Base-by-base conservation (phyloP, 305 asterid species). In the Rubia tinctorum region DNA sequence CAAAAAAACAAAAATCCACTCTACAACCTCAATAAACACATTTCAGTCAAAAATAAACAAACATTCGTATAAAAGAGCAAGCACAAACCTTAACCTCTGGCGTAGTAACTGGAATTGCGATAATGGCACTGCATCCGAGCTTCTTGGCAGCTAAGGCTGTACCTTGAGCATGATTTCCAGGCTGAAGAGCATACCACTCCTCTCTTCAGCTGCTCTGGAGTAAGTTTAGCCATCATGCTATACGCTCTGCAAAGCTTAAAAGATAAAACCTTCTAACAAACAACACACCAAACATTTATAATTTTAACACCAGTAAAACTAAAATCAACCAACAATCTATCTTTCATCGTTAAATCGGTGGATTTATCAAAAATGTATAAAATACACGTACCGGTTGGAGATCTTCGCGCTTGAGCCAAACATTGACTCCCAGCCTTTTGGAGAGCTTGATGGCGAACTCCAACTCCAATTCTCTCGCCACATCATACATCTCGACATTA, bases 81-180 rank as follows among this genome's bases (percentile, higher is more conserved):
- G 71, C 66, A 42, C 69, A 40, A 72, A 93, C 96, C 96, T 93
- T 93, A 77, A 93, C 89, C 67, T 91, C 96, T 5, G 96, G 97
- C 51, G 98, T 93, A 18, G 98, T 93, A 73, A 88, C 85, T 27
- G 96, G 98, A 97, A 91, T 93, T 59, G 58, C 98, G 79, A 93
- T 93, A 77, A 93, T 89, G 18, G 98, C 97, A 78, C 78, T 66
- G 81, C 98, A 93, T 17, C 89, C 92, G 77, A 93, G 83, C 78
- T 59, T 87, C 81, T 86, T 82, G 43, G 98, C 96, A 27, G 98
- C 82, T 67, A 93, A 82, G 18, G 98, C 98, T 71, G 91, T 97
- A 43, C 98, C 98, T 79, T 91, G 98, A 23, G 98, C 98, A 61
- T 93, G 98, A 75, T 91, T 93, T 77, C 98, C 97, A 11, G 98